These are phyloP conservation scores for Botrytis fabae DNA, from an alignment of 2,329 filamentous ascomycete species.

Conservation along the genomic window DNA sequence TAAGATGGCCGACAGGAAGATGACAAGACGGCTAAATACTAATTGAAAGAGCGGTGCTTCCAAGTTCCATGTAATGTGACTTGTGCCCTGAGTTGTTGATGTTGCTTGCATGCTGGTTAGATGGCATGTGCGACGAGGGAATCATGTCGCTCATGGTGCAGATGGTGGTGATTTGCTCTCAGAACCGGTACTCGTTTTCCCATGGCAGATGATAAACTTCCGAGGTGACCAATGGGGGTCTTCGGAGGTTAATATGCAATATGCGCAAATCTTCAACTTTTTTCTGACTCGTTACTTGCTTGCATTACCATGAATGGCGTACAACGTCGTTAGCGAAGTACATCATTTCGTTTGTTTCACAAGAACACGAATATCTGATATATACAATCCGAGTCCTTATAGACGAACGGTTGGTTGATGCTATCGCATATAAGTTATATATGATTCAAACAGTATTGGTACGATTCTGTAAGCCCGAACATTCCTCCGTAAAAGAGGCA, in stretches of 20 bases:
- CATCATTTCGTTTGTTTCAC: constrained; percentile 22
- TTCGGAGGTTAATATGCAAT: constrained; percentile 13
- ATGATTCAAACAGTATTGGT: background rate
- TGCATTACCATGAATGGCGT: background rate
- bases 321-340: background rate
- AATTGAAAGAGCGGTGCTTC: constrained; percentile 6
- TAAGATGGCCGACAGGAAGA: background rate
- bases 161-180: constrained; percentile 9
- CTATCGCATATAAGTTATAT: background rate
- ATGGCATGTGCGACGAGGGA: no score
- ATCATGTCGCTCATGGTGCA: constrained; percentile 8
- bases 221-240: constrained; percentile 7
- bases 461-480: background rate
- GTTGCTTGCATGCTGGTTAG: background rate
- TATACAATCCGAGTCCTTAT: background rate
- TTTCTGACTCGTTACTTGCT: constrained; percentile 6
- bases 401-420: background rate
- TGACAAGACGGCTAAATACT: constrained; percentile 12
- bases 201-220: constrained; percentile 4
- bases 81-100: background rate
- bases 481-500: background rate
- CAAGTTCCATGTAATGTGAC: constrained; percentile 2
- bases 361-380: background rate
- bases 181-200: constrained; percentile 10
- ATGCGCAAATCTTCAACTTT: background rate